These are phyloP conservation scores for Colletotrichum tamarilloi DNA, from an alignment of 2,329 filamentous ascomycete genomes.

Conservation along the genomic window DNA sequence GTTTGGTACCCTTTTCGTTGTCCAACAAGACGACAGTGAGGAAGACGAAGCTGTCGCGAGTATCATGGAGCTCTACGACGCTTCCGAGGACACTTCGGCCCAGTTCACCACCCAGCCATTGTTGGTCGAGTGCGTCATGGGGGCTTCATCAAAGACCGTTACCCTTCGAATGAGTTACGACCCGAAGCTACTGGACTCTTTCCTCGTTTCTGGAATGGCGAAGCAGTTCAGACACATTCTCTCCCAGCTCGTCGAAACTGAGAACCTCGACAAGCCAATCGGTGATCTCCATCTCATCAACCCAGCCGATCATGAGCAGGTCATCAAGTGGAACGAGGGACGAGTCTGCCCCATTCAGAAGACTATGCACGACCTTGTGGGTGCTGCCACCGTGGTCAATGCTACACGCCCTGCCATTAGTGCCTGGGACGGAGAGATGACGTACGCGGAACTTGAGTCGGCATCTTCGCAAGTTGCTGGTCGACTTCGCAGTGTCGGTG, in stretches of 20 bases:
- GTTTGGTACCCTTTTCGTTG: slow-evolving; percentile 45
- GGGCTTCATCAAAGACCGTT: background rate
- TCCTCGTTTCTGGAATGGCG: background rate
- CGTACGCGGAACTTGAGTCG: slow-evolving; percentile 40
- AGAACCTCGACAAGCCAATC: background rate
- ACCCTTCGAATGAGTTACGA: background rate
- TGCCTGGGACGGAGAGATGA: slow-evolving; percentile 46
- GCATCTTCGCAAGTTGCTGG: slow-evolving; percentile 16
- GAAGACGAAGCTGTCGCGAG: background rate
- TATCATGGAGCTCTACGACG: background rate
- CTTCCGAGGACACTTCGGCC: background rate
- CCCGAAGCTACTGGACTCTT: background rate
- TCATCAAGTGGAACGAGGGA: background rate
- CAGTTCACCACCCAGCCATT: background rate
- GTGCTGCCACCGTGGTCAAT: background rate
- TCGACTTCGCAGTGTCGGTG: slow-evolving; percentile 1
- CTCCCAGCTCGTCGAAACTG: background rate
- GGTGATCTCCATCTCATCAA: background rate
- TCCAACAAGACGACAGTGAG: slow-evolving; percentile 38
- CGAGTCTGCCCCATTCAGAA: background rate
- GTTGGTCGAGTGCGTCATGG: background rate
- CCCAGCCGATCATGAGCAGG: background rate
- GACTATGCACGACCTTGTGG: background rate
- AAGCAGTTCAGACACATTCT: background rate
- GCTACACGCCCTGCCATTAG: slow-evolving; percentile 34